These are phyloP conservation scores for Singerocomus inundabilis DNA, from an alignment of 1,284 basidiomycete species.

Conservation along the genomic window DNA sequence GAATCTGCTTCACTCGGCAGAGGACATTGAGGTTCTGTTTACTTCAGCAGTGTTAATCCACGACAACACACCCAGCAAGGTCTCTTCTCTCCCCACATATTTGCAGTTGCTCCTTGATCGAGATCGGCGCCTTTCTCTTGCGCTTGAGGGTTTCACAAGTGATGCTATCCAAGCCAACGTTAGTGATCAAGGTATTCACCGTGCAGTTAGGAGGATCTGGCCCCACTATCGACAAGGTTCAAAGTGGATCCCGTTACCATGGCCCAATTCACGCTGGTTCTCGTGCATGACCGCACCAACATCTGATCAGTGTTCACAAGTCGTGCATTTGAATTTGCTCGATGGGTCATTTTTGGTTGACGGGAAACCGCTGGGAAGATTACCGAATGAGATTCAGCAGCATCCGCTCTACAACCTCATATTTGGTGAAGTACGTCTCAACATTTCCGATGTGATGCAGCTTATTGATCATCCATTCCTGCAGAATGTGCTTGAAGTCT, in stretches of 20 bases:
- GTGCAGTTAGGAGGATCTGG: slow-evolving; percentile 36
- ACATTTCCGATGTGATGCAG: too few species aligned
- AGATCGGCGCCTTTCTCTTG: slow-evolving; percentile 26
- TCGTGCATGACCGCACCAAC: neutral
- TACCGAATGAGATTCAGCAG: slow-evolving; percentile 33
- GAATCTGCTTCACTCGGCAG: slow-evolving; percentile 17
- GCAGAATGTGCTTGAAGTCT: slow-evolving; percentile 8
- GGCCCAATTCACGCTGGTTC: slow-evolving; percentile 1
- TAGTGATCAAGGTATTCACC: slow-evolving; percentile 29
- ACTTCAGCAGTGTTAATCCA: slow-evolving; percentile 36
- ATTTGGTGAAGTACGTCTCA: slow-evolving; percentile 24
- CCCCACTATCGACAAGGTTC: neutral
- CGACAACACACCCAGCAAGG: neutral
- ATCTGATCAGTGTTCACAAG: neutral
- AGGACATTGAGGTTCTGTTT: slow-evolving; percentile 33
- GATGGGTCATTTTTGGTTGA: slow-evolving; percentile 13
- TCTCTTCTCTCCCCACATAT: slow-evolving; percentile 15
- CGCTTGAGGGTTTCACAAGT: slow-evolving; percentile 21
- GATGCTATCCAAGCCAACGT: slow-evolving; percentile 1
- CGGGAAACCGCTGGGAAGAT: slow-evolving; percentile 37
- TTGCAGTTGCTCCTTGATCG: slow-evolving; percentile 18
- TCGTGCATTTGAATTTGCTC: slow-evolving; percentile 2
- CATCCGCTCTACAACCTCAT: slow-evolving; percentile 34
- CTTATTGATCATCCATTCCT: too few species aligned
- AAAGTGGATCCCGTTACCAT: neutral